phyloP scores from a whole-genome alignment of 1,284 basidiomycete species.

The Cryptococcus jaspeensis region DNA sequence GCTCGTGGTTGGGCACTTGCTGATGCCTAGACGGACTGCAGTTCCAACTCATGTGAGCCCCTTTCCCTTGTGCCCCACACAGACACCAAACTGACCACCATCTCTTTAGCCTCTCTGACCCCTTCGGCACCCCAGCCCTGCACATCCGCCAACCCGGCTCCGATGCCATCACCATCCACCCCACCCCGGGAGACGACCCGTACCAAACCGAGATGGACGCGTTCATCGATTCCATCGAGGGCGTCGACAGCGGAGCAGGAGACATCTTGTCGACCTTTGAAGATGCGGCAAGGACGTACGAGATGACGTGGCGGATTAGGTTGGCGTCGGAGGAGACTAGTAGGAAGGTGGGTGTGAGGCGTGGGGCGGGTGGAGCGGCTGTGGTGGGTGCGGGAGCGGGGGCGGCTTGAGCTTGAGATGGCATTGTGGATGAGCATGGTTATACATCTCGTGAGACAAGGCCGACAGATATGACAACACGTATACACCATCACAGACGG shows the following conservation, averaged over 20 bases:
- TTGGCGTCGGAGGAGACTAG: too few relatives aligned
- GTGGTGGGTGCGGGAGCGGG: too few relatives aligned
- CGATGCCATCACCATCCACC: slow-evolving; percentile 26
- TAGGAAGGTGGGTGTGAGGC: too few relatives aligned
- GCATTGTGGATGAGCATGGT: too few relatives aligned
- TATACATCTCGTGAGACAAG: too few relatives aligned
- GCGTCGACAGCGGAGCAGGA: too few relatives aligned
- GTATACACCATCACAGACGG: too few relatives aligned
- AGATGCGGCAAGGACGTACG: slow-evolving; percentile 84
- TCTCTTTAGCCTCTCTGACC: slow-evolving; percentile 43
- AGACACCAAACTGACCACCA: not conserved
- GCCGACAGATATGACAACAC: too few relatives aligned
- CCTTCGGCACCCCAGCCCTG: slow-evolving; percentile 48
- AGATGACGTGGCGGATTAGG: slow-evolving; percentile 52
- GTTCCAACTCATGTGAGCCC: slow-evolving; percentile 39
- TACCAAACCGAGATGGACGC: slow-evolving; percentile 51
- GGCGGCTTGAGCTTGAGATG: too few relatives aligned
- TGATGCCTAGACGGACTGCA: slow-evolving; percentile 5
- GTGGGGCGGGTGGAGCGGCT: too few relatives aligned
- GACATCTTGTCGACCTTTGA: slow-evolving; percentile 49
- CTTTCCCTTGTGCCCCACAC: not conserved
- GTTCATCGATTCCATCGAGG: slow-evolving; percentile 50
- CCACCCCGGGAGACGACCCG: slow-evolving; percentile 49
- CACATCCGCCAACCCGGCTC: slow-evolving; percentile 48
- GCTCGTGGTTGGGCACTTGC: not conserved